Percentiles rank a stretch among this genome's conserved stretches.
phyloP scores from a whole-genome alignment of 352 stramenopile genomes.

The Peronospora belbahrii region DNA sequence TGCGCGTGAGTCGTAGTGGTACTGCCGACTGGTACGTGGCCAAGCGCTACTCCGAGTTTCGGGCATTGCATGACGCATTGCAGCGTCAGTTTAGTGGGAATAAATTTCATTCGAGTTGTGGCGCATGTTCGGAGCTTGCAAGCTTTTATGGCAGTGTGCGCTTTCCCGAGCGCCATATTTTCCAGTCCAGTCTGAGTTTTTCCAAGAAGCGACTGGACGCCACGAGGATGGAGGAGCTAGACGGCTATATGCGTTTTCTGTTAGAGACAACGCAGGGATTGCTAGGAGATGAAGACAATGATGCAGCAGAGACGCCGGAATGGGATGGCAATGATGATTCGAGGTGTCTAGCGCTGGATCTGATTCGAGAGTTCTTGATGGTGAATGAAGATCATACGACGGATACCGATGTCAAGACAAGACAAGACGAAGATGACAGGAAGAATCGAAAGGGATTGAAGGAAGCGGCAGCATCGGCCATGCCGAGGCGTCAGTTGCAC shows the following conservation, averaged over 20 bases:
- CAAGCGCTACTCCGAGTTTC: constrained; percentile 72
- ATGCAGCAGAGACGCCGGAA: constrained; percentile 12
- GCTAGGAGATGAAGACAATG: constrained; percentile 42
- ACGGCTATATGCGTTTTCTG: constrained; percentile 55
- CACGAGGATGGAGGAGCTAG: constrained; percentile 49
- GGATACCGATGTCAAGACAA: neutral
- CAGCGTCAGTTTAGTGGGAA: constrained; percentile 21
- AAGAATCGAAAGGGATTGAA: constrained; percentile 6
- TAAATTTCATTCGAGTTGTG: constrained; percentile 20
- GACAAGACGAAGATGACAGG: constrained; percentile 5
- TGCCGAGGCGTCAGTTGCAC: constrained; percentile 13
- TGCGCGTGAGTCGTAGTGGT: constrained; percentile 48
- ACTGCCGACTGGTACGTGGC: constrained; percentile 59
- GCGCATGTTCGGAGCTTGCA: constrained; percentile 44
- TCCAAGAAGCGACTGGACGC: constrained; percentile 50
- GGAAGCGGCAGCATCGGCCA: neutral
- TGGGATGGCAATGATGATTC: constrained; percentile 13
- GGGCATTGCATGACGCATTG: constrained; percentile 40
- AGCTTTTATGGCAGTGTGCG: constrained; percentile 30
- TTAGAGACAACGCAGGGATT: constrained; percentile 61
- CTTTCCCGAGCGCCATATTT: constrained; percentile 50
- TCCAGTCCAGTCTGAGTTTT: constrained; percentile 39
- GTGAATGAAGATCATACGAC: constrained; percentile 41
- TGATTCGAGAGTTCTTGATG: constrained; percentile 61
- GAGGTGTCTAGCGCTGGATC: constrained; percentile 35